A percentile compares a stretch with the other conserved stretches of the same genome.
Conservation (phyloP, 192 early-diverging fungal genomes). For the Backusella australiensis region DNA sequence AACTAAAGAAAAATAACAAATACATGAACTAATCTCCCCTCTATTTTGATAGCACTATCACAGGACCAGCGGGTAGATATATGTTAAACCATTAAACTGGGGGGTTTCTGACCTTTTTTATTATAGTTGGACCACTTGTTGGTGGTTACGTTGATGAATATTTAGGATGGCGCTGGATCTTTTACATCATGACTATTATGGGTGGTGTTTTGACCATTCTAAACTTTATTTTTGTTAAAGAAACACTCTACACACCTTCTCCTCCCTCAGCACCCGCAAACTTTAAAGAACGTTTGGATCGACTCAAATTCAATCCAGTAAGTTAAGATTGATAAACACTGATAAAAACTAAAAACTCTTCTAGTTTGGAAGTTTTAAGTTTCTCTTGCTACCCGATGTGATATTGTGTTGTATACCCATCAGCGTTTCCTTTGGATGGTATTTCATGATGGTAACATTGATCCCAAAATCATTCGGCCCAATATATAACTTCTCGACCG, state of each 20-base stretch:
- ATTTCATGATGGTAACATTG: constrained; percentile 44
- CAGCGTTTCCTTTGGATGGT: constrained; percentile 48
- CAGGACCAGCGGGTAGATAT: constrained; percentile 24
- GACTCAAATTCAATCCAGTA: constrained; percentile 23
- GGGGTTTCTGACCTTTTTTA: too few relatives aligned
- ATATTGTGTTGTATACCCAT: constrained; percentile 28
- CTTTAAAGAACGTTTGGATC: neutral
- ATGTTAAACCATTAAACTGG: too few relatives aligned
- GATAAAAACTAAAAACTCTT: too few relatives aligned
- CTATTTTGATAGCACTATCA: constrained; percentile 22
- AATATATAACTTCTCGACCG: constrained; percentile 41
- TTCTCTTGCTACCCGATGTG: constrained; percentile 21
- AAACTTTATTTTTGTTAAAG: constrained; percentile 52
- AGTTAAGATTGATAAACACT: neutral
- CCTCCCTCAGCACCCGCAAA: neutral
- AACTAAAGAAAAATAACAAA: neutral
- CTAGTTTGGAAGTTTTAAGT: constrained; percentile 10
- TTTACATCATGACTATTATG: constrained; percentile 58
- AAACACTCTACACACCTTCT: constrained; percentile 40
- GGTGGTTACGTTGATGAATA: constrained; percentile 38
- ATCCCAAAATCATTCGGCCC: constrained; percentile 41
- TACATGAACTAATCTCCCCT: neutral
- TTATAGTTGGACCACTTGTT: constrained; percentile 27
- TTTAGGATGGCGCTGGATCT: constrained; percentile 45
- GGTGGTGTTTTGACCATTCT: constrained; percentile 48